Percentiles rank a stretch among this genome's conserved stretches.
Evolutionary conservation across 208 protist genomes (phyloP).

Genomic region (Balamuthia mandrillaris): DNA sequence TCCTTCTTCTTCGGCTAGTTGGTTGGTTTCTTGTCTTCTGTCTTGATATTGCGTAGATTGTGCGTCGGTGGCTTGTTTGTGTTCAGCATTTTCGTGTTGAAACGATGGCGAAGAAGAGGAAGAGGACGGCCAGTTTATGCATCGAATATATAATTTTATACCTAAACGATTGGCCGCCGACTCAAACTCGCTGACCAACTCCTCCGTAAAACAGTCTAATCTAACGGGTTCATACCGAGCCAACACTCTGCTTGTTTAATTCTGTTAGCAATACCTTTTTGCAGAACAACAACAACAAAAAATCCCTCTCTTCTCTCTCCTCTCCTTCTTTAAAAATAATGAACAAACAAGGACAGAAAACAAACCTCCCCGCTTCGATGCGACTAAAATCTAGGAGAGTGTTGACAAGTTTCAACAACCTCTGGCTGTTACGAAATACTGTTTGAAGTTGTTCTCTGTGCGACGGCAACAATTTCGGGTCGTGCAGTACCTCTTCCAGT

Average conservation of each 20-base stretch:
- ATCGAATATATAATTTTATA: no score
- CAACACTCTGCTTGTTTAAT: no score
- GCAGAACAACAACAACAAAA: no score
- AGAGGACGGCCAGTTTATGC: no score
- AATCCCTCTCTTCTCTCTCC: no score
- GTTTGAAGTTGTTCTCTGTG: conserved; percentile 17
- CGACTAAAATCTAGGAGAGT: conserved; percentile 46
- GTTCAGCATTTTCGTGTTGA: no score
- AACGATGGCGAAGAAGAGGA: no score
- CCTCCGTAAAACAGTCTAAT: background rate
- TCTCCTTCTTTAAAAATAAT: no score
- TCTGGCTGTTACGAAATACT: background rate
- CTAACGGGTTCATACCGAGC: background rate
- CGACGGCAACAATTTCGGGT: background rate
- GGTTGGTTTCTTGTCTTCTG: no score
- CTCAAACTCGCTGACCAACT: background rate
- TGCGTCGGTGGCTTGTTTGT: background rate
- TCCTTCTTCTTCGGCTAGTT: background rate
- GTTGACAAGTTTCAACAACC: conserved; percentile 49
- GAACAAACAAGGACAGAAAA: no score
- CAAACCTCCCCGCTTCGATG: conserved; percentile 46
- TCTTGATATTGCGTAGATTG: no score
- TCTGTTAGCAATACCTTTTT: no score
- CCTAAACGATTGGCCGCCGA: background rate
- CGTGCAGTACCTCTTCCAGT: conserved; percentile 6